Evolutionary conservation across 2,329 filamentous ascomycete genomes (phyloP).

Genomic region (Neophaeococcomyces aloes): DNA sequence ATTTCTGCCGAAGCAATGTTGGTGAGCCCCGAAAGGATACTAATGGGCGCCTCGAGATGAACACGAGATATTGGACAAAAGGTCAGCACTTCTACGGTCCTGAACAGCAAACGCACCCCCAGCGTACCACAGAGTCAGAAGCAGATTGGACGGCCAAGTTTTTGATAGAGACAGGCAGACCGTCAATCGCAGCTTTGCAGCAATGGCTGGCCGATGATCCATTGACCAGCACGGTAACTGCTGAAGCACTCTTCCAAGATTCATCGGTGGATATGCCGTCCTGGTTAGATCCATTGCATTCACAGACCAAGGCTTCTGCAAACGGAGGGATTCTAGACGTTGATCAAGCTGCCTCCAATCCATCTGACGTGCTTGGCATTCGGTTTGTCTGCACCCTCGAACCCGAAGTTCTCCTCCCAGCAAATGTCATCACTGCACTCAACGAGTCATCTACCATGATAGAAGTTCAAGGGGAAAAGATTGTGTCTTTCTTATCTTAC

Average conservation of each 20-base stretch:
- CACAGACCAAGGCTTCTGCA: constrained; percentile 20
- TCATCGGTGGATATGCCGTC: constrained; percentile 30
- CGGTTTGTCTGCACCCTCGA: constrained; percentile 35
- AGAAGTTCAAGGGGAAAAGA: constrained; percentile 22
- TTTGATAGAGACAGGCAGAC: constrained; percentile 37
- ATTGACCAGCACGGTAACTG: constrained; percentile 22
- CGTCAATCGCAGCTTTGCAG: constrained; percentile 34
- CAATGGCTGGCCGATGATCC: constrained; percentile 32
- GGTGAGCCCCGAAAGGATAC: constrained; percentile 35
- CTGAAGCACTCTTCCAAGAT: constrained; percentile 24
- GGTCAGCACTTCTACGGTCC: not conserved
- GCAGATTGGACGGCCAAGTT: constrained; percentile 26
- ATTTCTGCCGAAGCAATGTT: constrained; percentile 32
- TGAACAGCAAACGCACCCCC: constrained; percentile 24
- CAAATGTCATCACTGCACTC: constrained; percentile 32
- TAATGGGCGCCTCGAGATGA: constrained; percentile 30
- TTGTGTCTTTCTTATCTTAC: constrained; percentile 19
- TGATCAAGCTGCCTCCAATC: constrained; percentile 28
- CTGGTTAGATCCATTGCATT: constrained; percentile 19
- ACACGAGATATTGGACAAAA: constrained; percentile 33
- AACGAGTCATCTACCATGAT: constrained; percentile 31
- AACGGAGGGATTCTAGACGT: constrained; percentile 29
- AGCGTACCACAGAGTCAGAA: constrained; percentile 16
- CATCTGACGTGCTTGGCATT: constrained; percentile 31
- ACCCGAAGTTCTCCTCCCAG: constrained; percentile 33